A percentile compares a stretch with the other conserved stretches of the same genome.
Conservation (phyloP, 306 rosid genomes). For the Ammopiptanthus mongolicus region DNA sequence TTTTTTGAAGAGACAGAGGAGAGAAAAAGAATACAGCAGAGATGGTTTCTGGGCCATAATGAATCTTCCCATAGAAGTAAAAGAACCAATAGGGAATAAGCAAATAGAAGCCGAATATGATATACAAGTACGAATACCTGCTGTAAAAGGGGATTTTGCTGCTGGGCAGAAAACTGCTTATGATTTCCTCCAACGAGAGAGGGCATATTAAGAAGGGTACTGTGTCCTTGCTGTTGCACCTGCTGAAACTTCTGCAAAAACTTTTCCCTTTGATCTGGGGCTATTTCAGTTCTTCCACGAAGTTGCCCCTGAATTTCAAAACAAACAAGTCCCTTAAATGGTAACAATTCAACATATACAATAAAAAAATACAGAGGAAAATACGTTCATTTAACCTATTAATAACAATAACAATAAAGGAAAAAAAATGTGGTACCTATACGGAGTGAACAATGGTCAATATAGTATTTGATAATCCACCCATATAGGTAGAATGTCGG, state of each 20-base stretch:
- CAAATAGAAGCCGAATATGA: conserved; percentile 11
- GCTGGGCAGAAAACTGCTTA: conserved; percentile 80
- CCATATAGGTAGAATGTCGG: background rate
- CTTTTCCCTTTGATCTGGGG: conserved; percentile 96
- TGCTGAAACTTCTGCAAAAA: conserved; percentile 91
- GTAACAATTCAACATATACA: background rate
- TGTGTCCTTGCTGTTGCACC: conserved; percentile 91
- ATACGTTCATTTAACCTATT: conserved; percentile 16
- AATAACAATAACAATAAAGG: background rate
- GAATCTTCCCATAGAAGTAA: background rate
- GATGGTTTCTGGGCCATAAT: background rate
- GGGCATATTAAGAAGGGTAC: conserved; percentile 73
- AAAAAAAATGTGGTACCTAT: background rate
- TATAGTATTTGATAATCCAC: conserved; percentile 7
- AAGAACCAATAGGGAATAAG: conserved; percentile 6
- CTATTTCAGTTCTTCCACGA: conserved; percentile 95
- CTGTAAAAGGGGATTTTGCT: conserved; percentile 80
- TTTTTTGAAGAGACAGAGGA: background rate
- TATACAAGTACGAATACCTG: conserved; percentile 47
- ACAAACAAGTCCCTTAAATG: conserved; percentile 20
- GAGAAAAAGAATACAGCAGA: background rate
- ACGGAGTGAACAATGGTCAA: background rate
- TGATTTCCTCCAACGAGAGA: conserved; percentile 76
- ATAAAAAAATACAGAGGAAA: background rate
- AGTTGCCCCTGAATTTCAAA: conserved; percentile 53